phyloP scores from a whole-genome alignment of 352 stramenopile genomes.

The Pythium oligandrum region DNA sequence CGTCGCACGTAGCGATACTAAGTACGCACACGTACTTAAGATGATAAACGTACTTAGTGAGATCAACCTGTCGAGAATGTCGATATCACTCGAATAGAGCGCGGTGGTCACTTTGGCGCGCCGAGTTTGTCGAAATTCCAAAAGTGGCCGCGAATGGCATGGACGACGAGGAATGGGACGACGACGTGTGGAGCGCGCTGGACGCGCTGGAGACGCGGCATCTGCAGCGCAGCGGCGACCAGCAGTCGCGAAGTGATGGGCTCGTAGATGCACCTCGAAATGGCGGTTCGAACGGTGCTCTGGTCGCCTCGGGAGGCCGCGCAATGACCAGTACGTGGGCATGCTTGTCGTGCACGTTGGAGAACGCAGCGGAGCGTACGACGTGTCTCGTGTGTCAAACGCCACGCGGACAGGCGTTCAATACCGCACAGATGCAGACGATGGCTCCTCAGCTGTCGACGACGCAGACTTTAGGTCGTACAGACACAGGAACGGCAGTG shows the following conservation, averaged over 20 bases:
- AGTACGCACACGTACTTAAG: too few species aligned
- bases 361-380: conserved; percentile 30
- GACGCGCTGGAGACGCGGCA: conserved; percentile 52
- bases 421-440: not conserved
- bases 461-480: not conserved
- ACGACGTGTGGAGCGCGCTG: conserved; percentile 69
- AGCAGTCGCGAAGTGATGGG: not conserved
- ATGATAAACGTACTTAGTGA: too few species aligned
- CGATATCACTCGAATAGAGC: conserved; percentile 8
- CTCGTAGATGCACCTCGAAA: too few species aligned
- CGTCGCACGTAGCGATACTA: too few species aligned
- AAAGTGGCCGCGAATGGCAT: conserved; percentile 13
- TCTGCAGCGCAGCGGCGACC: not conserved
- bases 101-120: not conserved
- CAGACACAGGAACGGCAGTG: too few species aligned
- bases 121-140: conserved; percentile 9
- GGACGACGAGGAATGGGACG: conserved; percentile 84
- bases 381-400: conserved; percentile 54
- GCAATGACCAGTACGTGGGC: conserved; percentile 14
- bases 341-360: conserved; percentile 62
- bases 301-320: too few species aligned
- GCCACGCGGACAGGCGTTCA: conserved; percentile 31
- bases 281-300: too few species aligned
- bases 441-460: not conserved
- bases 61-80: not conserved